phyloP scores from a whole-genome alignment of 106 monocot genomes.

The Hemerocallis citrina region DNA sequence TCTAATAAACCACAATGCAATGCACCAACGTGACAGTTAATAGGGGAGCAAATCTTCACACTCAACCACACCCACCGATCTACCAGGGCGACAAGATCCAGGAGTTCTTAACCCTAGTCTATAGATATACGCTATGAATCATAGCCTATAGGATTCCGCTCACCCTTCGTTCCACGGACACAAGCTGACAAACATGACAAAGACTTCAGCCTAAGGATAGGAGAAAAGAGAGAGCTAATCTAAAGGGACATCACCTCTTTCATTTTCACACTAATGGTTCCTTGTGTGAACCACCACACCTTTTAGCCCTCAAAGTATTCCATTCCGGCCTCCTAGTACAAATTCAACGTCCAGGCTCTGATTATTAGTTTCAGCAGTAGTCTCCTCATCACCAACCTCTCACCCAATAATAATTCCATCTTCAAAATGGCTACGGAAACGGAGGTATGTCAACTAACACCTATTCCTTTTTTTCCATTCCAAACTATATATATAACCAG shows the following conservation, averaged over 20 bases:
- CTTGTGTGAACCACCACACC: slow-evolving; percentile 2
- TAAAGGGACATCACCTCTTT: not conserved
- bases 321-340: slow-evolving; percentile 21
- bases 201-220: slow-evolving; percentile 5
- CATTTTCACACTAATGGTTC: slow-evolving; percentile 15
- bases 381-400: not conserved
- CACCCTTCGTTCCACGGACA: too few species aligned
- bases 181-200: slow-evolving; percentile 5
- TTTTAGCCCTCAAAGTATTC: slow-evolving; percentile 21
- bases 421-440: slow-evolving; percentile 21
- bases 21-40: too few species aligned
- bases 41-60: too few species aligned
- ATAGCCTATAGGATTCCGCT: too few species aligned
- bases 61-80: too few species aligned
- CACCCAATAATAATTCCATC: not conserved
- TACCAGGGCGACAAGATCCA: too few species aligned
- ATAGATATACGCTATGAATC: too few species aligned
- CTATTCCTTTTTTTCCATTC: not conserved
- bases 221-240: not conserved
- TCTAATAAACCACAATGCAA: too few species aligned
- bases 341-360: slow-evolving; percentile 2
- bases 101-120: too few species aligned
- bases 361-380: not conserved
- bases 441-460: slow-evolving; percentile 14
- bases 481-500: not conserved